Evolutionary conservation across 108 stramenopile species (phyloP).

Genomic region (Epithemia pelagica): DNA sequence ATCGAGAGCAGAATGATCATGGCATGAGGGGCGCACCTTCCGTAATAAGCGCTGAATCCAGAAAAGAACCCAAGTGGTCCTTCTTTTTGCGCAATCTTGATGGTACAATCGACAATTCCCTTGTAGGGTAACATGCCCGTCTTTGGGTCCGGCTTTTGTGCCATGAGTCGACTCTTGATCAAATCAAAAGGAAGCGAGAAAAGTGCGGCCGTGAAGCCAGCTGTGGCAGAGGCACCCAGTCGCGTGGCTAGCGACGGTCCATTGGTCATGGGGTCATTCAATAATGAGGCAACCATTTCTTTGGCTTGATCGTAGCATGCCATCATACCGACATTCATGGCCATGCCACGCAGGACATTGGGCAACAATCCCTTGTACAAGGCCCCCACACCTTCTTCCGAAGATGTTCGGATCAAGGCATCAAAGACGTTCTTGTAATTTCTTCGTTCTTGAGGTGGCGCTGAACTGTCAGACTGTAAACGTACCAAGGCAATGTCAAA

Average conservation of each 20-base stretch:
- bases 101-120: constrained; percentile 83
- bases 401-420: constrained; percentile 81
- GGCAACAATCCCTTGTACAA: constrained; percentile 93
- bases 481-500: constrained; percentile 97
- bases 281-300: constrained; percentile 62
- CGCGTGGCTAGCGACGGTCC: constrained; percentile 81
- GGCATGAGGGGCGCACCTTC: constrained; percentile 97
- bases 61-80: constrained; percentile 91
- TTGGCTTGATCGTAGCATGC: constrained; percentile 99
- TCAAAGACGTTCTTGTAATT: constrained; percentile 98
- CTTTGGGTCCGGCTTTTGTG: constrained; percentile 68
- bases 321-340: constrained; percentile 99
- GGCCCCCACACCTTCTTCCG: constrained; percentile 90
- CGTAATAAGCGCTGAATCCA: constrained; percentile 96
- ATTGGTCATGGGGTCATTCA: constrained; percentile 76
- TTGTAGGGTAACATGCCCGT: constrained; percentile 90
- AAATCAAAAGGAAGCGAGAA: constrained; percentile 97
- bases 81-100: constrained; percentile 73
- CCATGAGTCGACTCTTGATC: constrained; percentile 95
- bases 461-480: constrained; percentile 95
- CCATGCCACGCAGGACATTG: constrained; percentile 95
- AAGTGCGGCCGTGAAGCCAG: constrained; percentile 92
- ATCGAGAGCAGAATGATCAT: constrained; percentile 97
- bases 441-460: constrained; percentile 75
- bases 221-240: constrained; percentile 64